Percentiles rank a stretch among this genome's conserved stretches.
These are phyloP conservation scores for Aspergillus funiculosus DNA, from an alignment of 495 filamentous ascomycete genomes.

Conservation along the genomic window DNA sequence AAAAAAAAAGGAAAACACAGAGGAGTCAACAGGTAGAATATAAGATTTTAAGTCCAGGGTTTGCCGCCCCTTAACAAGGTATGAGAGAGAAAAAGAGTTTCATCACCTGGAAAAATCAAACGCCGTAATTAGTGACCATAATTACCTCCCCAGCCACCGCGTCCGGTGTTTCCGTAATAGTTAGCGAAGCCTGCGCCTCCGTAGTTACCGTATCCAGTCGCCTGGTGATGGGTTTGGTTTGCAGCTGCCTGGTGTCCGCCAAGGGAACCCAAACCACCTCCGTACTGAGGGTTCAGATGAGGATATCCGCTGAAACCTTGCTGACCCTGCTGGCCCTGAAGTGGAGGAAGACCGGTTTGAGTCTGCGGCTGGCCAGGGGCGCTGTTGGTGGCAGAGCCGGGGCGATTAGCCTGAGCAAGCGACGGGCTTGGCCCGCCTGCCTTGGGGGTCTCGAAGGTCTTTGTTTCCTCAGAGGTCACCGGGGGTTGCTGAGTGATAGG, in stretches of 20 bases:
- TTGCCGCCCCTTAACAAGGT: constrained; percentile 19
- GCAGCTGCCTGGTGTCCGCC: constrained; percentile 56
- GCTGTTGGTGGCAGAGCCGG: constrained; percentile 78
- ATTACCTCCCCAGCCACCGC: constrained; percentile 67
- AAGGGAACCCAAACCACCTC: constrained; percentile 61
- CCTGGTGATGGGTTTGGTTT: constrained; percentile 58
- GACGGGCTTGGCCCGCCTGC: constrained; percentile 77
- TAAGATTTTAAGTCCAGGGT: constrained; percentile 25
- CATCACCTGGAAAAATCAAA: constrained; percentile 34
- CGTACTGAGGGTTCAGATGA: constrained; percentile 68
- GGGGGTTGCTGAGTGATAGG: constrained; percentile 59
- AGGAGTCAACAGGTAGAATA: constrained; percentile 16
- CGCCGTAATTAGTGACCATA: constrained; percentile 48
- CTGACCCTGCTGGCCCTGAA: constrained; percentile 64
- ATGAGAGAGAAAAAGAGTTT: constrained; percentile 25
- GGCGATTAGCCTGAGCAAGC: constrained; percentile 69
- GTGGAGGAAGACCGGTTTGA: constrained; percentile 62
- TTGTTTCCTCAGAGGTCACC: constrained; percentile 62
- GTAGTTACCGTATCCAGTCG: constrained; percentile 44
- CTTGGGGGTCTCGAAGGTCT: constrained; percentile 72
- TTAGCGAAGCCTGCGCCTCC: constrained; percentile 50
- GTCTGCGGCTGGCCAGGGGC: constrained; percentile 55
- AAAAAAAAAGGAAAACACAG: constrained; percentile 4
- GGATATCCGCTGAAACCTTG: constrained; percentile 71
- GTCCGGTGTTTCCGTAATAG: constrained; percentile 49